Evolutionary conservation across 2,329 filamentous ascomycete species (phyloP).

Genomic region (Stemphylium beticola): DNA sequence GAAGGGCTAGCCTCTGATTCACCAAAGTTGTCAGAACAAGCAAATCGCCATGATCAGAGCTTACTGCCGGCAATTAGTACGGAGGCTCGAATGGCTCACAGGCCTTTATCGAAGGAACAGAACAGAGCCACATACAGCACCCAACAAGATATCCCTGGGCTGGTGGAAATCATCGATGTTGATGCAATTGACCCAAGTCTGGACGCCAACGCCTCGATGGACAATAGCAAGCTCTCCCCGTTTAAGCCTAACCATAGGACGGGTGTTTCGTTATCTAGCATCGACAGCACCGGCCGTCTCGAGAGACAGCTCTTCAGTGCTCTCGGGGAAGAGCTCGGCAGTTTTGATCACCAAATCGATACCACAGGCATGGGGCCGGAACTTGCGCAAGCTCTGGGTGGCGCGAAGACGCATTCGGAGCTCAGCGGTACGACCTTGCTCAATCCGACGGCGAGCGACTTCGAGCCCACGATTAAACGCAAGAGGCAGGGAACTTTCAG

Average conservation of each 20-base stretch:
- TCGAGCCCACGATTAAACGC: slow-evolving; percentile 32
- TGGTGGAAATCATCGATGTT: slow-evolving; percentile 31
- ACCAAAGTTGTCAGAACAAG: slow-evolving; percentile 9
- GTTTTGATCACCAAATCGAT: slow-evolving; percentile 26
- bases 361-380: slow-evolving; percentile 21
- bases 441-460: slow-evolving; percentile 11
- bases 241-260: slow-evolving; percentile 33
- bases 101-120: not conserved
- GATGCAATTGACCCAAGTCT: slow-evolving; percentile 26
- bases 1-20: slow-evolving; percentile 24
- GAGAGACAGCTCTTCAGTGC: slow-evolving; percentile 41
- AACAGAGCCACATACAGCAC: slow-evolving; percentile 1
- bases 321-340: slow-evolving; percentile 39
- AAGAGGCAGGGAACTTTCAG: slow-evolving; percentile 36
- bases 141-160: not conserved
- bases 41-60: slow-evolving; percentile 26
- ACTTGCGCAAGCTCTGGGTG: slow-evolving; percentile 13
- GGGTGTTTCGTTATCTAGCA: slow-evolving; percentile 28
- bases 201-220: slow-evolving; percentile 1
- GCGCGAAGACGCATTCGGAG: slow-evolving; percentile 2
- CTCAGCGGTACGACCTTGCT: slow-evolving; percentile 5
- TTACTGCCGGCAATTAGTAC: not conserved
- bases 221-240: slow-evolving; percentile 14
- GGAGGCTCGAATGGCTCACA: not conserved
- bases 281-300: slow-evolving; percentile 36